Evolutionary conservation across 108 stramenopile species (phyloP), one percentile per base, ranked within the genome.

Genomic region (Aurantiochytrium sp.): DNA sequence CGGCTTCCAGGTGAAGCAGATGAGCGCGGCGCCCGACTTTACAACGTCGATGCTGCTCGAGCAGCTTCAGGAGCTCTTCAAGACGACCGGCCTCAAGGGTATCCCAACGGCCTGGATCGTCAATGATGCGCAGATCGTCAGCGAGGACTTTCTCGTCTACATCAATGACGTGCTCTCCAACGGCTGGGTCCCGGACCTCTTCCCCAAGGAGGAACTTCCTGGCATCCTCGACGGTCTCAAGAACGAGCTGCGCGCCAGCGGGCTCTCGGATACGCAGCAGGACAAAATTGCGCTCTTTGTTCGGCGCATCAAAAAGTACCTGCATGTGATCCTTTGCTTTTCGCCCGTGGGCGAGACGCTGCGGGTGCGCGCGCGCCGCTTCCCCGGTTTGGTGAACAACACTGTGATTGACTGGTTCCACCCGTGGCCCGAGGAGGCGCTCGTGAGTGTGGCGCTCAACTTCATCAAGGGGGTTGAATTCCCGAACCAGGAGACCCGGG

Each of bases 121-220:
- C 90, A 96, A 94, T n/a, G 96, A 97, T 88, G 87, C 95, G 15
- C 96, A 97, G 81, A 96, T 97, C 89, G 95, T 96, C 85, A 90
- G 95, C 87, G 96, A 97, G 50, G 86, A 92, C 59, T 96, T 97
- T 91, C 93, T 97, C 30, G 95, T 96, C 37, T 95, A 96, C 89
- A 95, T 97, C 68, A 96, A 96, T 89, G 94, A 94, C n/a, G 94
- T 97, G 37, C 90, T 97, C 59, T 93, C 95, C 5, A 94, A 93
- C 69, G 96, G 96, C 27, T 96, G 96, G 96, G 94, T 97, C 50
- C 91, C 95, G 48, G 95, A 95, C 68, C 93, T 97, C 24, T 95
- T 97, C 88, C 88, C 95, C 50, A 96, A 95, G 89, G 96, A 97
- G 37, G 96, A 96, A 34, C 88, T 95, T 41, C 95, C 95, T 54